These are phyloP conservation scores for Trametes polyzona DNA, from an alignment of 1,284 basidiomycete species.

Conservation along the genomic window DNA sequence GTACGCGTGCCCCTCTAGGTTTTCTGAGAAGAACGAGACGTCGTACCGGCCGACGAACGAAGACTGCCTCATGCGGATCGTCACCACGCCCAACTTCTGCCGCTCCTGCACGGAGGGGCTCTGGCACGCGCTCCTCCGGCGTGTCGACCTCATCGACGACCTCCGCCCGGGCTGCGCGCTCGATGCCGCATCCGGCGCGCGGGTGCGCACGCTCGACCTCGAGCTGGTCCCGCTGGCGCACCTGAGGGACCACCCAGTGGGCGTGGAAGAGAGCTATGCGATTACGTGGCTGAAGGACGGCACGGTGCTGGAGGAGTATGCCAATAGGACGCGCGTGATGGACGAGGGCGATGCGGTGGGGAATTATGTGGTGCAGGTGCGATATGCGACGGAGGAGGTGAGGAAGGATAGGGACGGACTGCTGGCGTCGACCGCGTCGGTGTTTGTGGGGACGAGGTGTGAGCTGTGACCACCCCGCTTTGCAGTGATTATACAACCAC, in stretches of 20 bases:
- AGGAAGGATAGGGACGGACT: constrained; percentile 47
- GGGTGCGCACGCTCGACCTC: constrained; percentile 42
- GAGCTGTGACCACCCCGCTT: too few relatives aligned
- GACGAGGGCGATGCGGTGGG: constrained; percentile 37
- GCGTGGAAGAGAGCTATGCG: constrained; percentile 52
- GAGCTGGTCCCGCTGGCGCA: constrained; percentile 63
- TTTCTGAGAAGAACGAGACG: constrained; percentile 61
- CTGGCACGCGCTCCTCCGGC: constrained; percentile 64
- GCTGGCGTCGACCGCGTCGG: constrained; percentile 21
- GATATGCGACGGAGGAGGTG: constrained; percentile 61
- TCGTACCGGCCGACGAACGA: constrained; percentile 81
- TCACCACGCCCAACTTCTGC: constrained; percentile 76
- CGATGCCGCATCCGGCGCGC: constrained; percentile 21
- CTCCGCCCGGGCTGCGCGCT: constrained; percentile 42
- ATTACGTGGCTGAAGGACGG: constrained; percentile 59
- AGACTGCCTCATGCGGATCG: constrained; percentile 82
- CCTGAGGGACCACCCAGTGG: constrained; percentile 45
- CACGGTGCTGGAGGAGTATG: constrained; percentile 43
- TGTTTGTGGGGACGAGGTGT: constrained; percentile 21
- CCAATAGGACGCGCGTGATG: constrained; percentile 53
- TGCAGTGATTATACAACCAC: too few relatives aligned
- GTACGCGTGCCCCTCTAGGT: too few relatives aligned
- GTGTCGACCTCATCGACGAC: constrained; percentile 64
- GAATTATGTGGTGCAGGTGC: constrained; percentile 50
- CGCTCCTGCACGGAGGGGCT: constrained; percentile 75